Evolutionary conservation across 2,329 filamentous ascomycete genomes (phyloP).

Genomic region (Alternaria angustiovoidea): DNA sequence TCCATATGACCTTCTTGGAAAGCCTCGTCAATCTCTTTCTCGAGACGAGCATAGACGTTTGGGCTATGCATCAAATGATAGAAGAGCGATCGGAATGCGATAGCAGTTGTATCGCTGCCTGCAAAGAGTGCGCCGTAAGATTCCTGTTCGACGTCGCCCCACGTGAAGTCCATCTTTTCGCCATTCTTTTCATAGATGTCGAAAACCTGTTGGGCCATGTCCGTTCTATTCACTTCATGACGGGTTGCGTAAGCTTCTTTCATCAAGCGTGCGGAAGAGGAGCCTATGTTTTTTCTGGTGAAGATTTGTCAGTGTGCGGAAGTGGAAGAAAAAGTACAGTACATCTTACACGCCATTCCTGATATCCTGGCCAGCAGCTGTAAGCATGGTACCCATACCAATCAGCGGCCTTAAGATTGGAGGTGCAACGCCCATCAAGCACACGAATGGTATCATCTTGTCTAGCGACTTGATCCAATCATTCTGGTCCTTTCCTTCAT

Average conservation of each 20-base stretch:
- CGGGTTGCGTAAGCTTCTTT: constrained; percentile 8
- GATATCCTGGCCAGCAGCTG: background rate
- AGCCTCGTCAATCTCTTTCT: constrained; percentile 28
- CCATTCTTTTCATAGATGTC: constrained; percentile 42
- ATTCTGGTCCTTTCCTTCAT: constrained; percentile 25
- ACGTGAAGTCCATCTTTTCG: constrained; percentile 43
- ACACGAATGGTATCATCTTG: constrained; percentile 41
- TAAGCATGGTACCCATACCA: background rate
- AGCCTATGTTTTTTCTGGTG: constrained; percentile 20
- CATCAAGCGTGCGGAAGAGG: background rate
- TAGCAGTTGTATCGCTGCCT: constrained; percentile 49
- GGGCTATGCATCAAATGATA: constrained; percentile 51
- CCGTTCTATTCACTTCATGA: constrained; percentile 22
- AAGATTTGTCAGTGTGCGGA: constrained; percentile 10
- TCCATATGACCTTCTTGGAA: constrained; percentile 11
- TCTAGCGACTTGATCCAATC: constrained; percentile 40
- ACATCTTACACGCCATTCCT: background rate
- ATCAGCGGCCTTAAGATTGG: constrained; percentile 17
- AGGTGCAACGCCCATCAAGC: constrained; percentile 17
- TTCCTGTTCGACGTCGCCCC: constrained; percentile 38
- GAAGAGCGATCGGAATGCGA: constrained; percentile 45
- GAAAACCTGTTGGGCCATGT: constrained; percentile 43
- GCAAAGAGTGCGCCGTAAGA: constrained; percentile 40
- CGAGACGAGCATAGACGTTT: constrained; percentile 10
- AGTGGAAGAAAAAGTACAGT: background rate